Evolutionary conservation across 441 rosid genomes (phyloP), one percentile per base, ranked within the genome.

Genomic region (Metrosideros polymorpha): DNA sequence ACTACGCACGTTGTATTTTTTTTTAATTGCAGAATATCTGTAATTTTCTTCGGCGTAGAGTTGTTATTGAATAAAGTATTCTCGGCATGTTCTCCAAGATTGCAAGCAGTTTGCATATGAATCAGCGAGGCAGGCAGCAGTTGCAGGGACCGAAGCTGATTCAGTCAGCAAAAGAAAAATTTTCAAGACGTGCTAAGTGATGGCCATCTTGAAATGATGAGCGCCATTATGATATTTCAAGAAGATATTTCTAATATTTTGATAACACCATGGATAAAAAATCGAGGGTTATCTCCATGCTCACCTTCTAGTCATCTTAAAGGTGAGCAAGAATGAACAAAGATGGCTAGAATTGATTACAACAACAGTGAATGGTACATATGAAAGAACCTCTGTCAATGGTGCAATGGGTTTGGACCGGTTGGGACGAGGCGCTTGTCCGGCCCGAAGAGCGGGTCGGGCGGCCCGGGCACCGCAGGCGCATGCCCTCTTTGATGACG

Each of bases 401-500:
- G 97, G 91, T 96, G 99, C 92, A 95, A 87, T 4, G 99, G 99
- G 89, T 96, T 96, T 63, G 99, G 99, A 87, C 99, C 98, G 52
- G 93, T 90, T 53, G 99, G 99, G 75, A 95, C 95, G 47, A 92
- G 93, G 59, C 97, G 92, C 79, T 95, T 92, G 30, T 94, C 94
- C 6, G 15, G 91, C 9, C 94, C 95, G 45, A 88, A 94, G 49
- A 88, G 90, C 2, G 89, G 94, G 86, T 96, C 96, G 45, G 89
- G 39, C 10, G 91, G 88, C 55, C 86, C 77, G 8, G 87, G 85
- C 22, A n/a, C 84, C 59, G 59, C 59, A 1, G 87, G 79, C 14
- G 24, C 22, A 2, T 85, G 79, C 47, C 55, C 61, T 30, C 42
- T 39, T 7, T 86, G 63, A 17, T 27, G 75, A 15, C 3, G 83